Conservation (phyloP, 2,329 filamentous ascomycete species). For the Chaetomiaceae sp. region DNA sequence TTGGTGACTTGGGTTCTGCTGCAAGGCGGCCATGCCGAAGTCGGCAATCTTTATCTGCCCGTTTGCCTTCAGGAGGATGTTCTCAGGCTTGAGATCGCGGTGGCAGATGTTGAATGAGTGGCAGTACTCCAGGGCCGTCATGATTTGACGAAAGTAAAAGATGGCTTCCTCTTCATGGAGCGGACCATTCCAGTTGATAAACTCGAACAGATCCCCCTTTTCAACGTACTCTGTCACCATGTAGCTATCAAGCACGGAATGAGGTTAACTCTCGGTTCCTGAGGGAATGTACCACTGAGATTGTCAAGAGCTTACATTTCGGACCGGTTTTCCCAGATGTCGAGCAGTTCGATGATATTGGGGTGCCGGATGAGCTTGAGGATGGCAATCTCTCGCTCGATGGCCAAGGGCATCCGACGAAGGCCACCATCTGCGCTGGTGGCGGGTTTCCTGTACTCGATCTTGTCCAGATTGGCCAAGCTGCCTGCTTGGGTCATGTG, state of each 20-base stretch:
- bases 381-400: constrained; percentile 93
- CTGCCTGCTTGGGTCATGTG: constrained; percentile 81
- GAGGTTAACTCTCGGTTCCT: neutral
- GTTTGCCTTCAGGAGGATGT: constrained; percentile 76
- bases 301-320: constrained; percentile 65
- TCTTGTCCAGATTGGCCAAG: constrained; percentile 74
- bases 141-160: constrained; percentile 85
- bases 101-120: constrained; percentile 95
- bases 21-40: constrained; percentile 93
- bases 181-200: constrained; percentile 70
- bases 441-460: constrained; percentile 54
- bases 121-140: constrained; percentile 86
- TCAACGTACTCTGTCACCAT: constrained; percentile 91
- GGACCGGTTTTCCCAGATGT: constrained; percentile 95
- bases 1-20: constrained; percentile 71
- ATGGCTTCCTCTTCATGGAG: constrained; percentile 76
- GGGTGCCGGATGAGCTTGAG: constrained; percentile 95
- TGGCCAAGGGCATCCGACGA: constrained; percentile 74
- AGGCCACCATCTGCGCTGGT: constrained; percentile 49
- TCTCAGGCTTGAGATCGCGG: constrained; percentile 93
- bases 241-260: constrained; percentile 58
- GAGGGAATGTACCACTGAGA: neutral
- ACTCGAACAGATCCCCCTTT: constrained; percentile 73
- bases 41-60: constrained; percentile 89
- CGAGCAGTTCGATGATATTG: constrained; percentile 89